Base-by-base conservation (phyloP, 345 rosid species). In the Balakata baccata region DNA sequence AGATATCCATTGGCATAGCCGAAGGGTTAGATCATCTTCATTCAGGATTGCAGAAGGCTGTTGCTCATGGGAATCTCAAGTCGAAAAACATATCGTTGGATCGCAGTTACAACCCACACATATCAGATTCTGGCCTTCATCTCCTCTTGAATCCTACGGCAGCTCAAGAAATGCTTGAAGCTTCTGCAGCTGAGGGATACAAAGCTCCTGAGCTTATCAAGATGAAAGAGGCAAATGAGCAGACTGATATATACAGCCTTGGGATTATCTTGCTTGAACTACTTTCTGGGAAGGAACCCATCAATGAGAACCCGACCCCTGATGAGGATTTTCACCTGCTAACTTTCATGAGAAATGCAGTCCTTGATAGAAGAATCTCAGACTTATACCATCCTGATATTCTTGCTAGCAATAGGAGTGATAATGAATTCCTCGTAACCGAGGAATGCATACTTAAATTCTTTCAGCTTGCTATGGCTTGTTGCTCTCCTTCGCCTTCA, bases 171-270 rank as follows among this genome's bases (percentile, higher is more conserved):
- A 85, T 92, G 88, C 92, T 92, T 1, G 98, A 94, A 69, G 81
- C 84, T n/a, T 86, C 84, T 7, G 90, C 92, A 18, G 85, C 86
- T 17, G 85, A 87, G 81, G 98, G 98, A 22, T 94, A 94, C 75
- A 94, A 87, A 81, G 91, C 98, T 49, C 97, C 97, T n/a, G 97
- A 94, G 86, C 88, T 94, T 29, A 86, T 89, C 74, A 92, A 94
- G 75, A 84, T 92, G 90, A 90, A 81, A 68, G 97, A 92, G 76
- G 95, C 80, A 22, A 86, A 81, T 23, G 85, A 76, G 71, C 89
- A 80, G 80, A 85, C 89, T 69, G 98, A 94, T 78, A 81, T 89
- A 49, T 94, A 87, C 80, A 84, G 90, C 80, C 84, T 90, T 6
- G 98, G 98, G 38, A 82, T 94, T 49, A 85, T 89, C 51, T 84